Conservation (phyloP, 306 rosid genomes). For the Pyrus betulifolia region DNA sequence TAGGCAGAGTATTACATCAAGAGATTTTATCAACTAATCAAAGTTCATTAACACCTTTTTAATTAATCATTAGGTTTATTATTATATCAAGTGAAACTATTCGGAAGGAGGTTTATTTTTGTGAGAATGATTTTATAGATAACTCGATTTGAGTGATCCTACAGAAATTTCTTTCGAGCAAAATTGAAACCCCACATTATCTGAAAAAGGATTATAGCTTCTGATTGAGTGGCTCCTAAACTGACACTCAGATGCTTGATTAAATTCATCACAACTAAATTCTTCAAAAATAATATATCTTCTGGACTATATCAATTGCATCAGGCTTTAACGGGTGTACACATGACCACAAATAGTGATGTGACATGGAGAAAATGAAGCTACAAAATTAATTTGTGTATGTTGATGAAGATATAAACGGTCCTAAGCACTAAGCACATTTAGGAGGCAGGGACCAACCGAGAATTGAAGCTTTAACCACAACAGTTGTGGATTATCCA, state of each 20-base stretch:
- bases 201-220: not conserved
- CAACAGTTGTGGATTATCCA: not conserved
- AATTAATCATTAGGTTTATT: not conserved
- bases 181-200: not conserved
- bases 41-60: not conserved
- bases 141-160: too few species aligned
- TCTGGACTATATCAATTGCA: not conserved
- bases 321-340: too few species aligned
- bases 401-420: not conserved
- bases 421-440: not conserved
- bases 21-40: not conserved
- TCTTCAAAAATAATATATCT: too few species aligned
- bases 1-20: not conserved
- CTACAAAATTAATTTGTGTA: not conserved
- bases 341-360: not conserved
- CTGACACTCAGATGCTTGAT: not conserved
- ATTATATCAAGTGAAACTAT: not conserved
- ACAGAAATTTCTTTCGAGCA: too few species aligned
- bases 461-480: not conserved
- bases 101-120: too few species aligned
- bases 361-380: not conserved
- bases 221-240: not conserved
- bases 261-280: not conserved
- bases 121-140: too few species aligned
- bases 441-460: not conserved